A percentile compares a stretch with the other conserved stretches of the same genome.
phyloP scores from a whole-genome alignment of 805 yeast species.

The Nakazawaea ambrosiae region DNA sequence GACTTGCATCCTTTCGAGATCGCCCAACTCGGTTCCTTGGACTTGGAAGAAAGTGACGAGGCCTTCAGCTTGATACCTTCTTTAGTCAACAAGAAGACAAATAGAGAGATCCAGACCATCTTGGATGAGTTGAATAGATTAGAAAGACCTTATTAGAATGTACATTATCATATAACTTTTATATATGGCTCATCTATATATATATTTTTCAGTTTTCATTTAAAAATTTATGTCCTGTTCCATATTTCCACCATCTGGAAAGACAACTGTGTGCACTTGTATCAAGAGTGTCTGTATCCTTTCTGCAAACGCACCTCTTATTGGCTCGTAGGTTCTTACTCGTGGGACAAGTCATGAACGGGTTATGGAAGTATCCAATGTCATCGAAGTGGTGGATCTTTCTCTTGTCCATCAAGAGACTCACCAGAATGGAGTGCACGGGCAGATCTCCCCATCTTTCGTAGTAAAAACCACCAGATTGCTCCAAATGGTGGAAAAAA shows the following conservation, averaged over 20 bases:
- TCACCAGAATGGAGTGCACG: conserved; percentile 67
- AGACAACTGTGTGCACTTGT: conserved; percentile 51
- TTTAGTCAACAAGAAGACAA: conserved; percentile 65
- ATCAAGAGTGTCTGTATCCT: conserved; percentile 36
- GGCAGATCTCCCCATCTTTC: conserved; percentile 98
- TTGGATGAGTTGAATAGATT: conserved; percentile 78
- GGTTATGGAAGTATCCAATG: conserved; percentile 72
- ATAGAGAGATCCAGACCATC: conserved; percentile 79
- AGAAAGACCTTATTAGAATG: conserved; percentile 33
- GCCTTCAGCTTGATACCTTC: conserved; percentile 93
- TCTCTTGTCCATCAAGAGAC: conserved; percentile 47
- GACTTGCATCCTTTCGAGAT: conserved; percentile 91
- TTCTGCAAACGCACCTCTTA: conserved; percentile 54
- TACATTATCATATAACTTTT: not conserved
- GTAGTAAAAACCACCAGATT: conserved; percentile 70
- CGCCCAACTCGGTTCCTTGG: conserved; percentile 79
- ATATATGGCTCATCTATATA: not conserved
- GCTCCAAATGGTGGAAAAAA: conserved; percentile 59
- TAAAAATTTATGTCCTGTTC: conserved; percentile 51
- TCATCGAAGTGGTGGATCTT: conserved; percentile 77
- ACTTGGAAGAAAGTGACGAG: conserved; percentile 95
- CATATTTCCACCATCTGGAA: conserved; percentile 69
- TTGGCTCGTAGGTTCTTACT: conserved; percentile 39
- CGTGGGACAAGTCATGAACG: conserved; percentile 58
- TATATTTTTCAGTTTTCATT: conserved; percentile 12